Conservation (phyloP, 108 stramenopile species). For the Cylindrotheca closterium region DNA sequence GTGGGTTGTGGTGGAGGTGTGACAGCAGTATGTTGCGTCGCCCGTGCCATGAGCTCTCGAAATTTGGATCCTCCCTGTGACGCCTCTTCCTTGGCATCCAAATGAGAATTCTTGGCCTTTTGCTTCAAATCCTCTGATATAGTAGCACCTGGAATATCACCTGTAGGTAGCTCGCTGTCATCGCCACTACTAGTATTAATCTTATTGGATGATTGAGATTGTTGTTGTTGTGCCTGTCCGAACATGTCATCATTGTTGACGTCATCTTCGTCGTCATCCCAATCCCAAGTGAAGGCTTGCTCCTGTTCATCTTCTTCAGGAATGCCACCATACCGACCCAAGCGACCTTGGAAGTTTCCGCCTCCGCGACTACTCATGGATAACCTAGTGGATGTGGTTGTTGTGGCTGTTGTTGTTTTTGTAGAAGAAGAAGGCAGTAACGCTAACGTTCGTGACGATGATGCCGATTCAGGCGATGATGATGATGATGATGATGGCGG, state of each 20-base stretch:
- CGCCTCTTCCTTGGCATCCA: conserved; percentile 23
- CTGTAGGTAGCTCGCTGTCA: neutral
- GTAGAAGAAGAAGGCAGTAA: too few relatives aligned
- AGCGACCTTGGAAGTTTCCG: neutral
- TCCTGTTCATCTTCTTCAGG: neutral
- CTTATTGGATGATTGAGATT: neutral
- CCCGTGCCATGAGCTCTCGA: conserved; percentile 31
- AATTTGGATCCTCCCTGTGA: conserved; percentile 38
- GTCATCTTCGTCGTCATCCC: neutral
- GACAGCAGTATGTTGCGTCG: conserved; percentile 15
- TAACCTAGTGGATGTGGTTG: neutral
- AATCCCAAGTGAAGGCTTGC: neutral
- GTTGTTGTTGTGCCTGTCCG: neutral
- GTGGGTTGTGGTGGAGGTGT: conserved; percentile 1
- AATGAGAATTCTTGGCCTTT: neutral
- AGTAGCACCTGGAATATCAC: neutral
- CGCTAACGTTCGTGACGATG: too few relatives aligned
- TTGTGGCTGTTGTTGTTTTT: neutral
- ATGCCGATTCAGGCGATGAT: too few relatives aligned
- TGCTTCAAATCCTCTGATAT: neutral
- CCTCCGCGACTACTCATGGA: neutral
- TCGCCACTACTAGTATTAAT: neutral
- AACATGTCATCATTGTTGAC: neutral
- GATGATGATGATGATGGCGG: too few relatives aligned
- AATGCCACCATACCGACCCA: neutral